These are phyloP conservation scores for Aspergillus sparsus DNA, from an alignment of 495 filamentous ascomycete genomes.

Conservation along the genomic window DNA sequence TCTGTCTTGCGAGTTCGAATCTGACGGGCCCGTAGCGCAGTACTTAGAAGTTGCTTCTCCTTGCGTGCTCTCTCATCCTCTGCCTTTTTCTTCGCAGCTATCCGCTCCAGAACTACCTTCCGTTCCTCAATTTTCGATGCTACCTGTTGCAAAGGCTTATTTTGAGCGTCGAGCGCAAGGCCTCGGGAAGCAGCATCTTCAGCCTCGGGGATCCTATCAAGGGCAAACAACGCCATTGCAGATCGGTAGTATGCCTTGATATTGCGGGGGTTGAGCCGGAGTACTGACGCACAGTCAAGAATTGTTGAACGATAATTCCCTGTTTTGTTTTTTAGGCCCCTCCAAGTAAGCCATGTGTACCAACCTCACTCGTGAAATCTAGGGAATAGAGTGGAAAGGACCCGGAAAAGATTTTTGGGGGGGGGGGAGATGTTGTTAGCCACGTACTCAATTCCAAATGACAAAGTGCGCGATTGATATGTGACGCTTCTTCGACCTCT, in stretches of 20 bases:
- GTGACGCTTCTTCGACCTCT: constrained; percentile 68
- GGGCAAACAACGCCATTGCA: constrained; percentile 68
- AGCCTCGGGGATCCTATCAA: constrained; percentile 73
- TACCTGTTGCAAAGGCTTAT: constrained; percentile 57
- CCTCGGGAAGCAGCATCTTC: constrained; percentile 72
- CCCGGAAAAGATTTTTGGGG: neutral
- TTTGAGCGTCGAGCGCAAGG: constrained; percentile 63
- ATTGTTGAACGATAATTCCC: constrained; percentile 84
- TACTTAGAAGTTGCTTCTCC: constrained; percentile 59
- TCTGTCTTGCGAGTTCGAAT: constrained; percentile 67
- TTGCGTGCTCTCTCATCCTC: constrained; percentile 56
- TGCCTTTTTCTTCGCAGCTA: constrained; percentile 41
- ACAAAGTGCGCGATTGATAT: constrained; percentile 84
- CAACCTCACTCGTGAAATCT: neutral
- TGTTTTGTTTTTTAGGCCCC: constrained; percentile 29
- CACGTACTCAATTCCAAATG: constrained; percentile 71
- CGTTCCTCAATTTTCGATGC: constrained; percentile 56
- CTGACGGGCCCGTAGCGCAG: constrained; percentile 72
- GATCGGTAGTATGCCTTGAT: constrained; percentile 90
- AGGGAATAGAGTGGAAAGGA: neutral
- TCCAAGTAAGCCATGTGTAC: neutral
- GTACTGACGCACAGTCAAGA: constrained; percentile 75
- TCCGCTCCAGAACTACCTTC: constrained; percentile 40
- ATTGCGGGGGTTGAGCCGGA: constrained; percentile 74
- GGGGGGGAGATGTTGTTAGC: neutral